Evolutionary conservation across 192 early-diverging fungal species (phyloP).

Genomic region (Podila minutissima): DNA sequence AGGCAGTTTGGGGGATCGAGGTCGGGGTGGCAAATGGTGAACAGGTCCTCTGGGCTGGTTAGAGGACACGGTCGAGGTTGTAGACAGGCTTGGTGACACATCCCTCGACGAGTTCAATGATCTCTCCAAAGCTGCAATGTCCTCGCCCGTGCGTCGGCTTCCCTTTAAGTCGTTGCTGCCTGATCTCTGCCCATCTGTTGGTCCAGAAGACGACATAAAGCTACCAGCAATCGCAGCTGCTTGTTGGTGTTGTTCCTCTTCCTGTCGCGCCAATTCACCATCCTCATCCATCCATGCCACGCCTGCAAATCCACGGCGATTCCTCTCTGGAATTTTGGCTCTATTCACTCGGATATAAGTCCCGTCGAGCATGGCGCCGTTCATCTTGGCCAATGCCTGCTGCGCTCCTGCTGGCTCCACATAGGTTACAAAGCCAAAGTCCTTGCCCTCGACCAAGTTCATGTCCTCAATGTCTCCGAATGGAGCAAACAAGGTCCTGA

Average conservation of each 20-base stretch:
- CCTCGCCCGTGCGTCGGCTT: neutral
- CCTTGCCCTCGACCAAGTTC: conserved; percentile 61
- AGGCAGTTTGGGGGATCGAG: conserved; percentile 36
- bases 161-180: neutral
- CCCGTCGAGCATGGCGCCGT: conserved; percentile 53
- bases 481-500: conserved; percentile 48
- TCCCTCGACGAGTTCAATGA: neutral
- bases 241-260: conserved; percentile 50
- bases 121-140: conserved; percentile 1
- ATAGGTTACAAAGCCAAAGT: conserved; percentile 63
- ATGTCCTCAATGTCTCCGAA: conserved; percentile 59
- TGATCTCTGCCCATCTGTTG: neutral
- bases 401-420: conserved; percentile 50
- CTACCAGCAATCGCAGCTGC: conserved; percentile 45
- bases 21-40: conserved; percentile 35
- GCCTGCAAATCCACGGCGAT: conserved; percentile 61
- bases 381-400: conserved; percentile 56
- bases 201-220: neutral
- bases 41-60: conserved; percentile 3
- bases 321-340: conserved; percentile 63
- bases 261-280: conserved; percentile 40
- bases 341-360: conserved; percentile 51
- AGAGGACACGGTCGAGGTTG: neutral
- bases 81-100: neutral
- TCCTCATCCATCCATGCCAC: conserved; percentile 65